phyloP scores from a whole-genome alignment of 768 basidiomycete species.

The Hygrocybe punicea region DNA sequence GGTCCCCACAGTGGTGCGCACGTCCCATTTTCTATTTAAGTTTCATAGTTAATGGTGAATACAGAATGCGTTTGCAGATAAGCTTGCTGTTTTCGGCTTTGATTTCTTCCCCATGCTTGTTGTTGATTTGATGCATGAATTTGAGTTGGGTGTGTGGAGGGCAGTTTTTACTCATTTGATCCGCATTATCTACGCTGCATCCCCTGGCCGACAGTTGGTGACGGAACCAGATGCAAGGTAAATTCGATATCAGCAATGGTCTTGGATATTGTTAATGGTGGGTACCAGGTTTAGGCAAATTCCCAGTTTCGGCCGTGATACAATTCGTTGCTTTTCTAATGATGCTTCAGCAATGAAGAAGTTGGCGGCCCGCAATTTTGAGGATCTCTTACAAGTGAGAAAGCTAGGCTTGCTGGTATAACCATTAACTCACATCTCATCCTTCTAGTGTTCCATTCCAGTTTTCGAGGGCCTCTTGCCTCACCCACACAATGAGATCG shows the following conservation, averaged over 20 bases:
- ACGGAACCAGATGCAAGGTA: slow-evolving; percentile 15
- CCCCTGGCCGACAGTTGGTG: slow-evolving; percentile 7
- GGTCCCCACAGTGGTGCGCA: too few species aligned
- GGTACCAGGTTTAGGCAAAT: slow-evolving; percentile 12
- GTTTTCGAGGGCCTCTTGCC: slow-evolving; percentile 36
- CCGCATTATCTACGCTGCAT: slow-evolving; percentile 20
- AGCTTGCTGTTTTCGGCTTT: slow-evolving; percentile 14
- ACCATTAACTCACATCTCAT: slow-evolving; percentile 1
- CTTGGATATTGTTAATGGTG: background rate
- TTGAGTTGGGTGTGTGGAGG: slow-evolving; percentile 35
- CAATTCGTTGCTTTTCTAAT: slow-evolving; percentile 22
- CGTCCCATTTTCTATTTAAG: background rate
- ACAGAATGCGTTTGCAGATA: slow-evolving; percentile 28
- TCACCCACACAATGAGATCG: slow-evolving; percentile 19
- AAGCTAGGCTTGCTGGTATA: background rate
- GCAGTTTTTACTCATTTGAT: slow-evolving; percentile 28
- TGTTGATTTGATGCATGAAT: slow-evolving; percentile 32
- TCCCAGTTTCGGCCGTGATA: slow-evolving; percentile 13
- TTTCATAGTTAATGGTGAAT: background rate
- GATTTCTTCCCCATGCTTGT: slow-evolving; percentile 23
- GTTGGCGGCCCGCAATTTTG: slow-evolving; percentile 25
- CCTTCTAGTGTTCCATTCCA: slow-evolving; percentile 35
- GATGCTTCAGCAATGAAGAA: slow-evolving; percentile 24
- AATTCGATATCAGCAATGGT: slow-evolving; percentile 3
- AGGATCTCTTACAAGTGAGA: slow-evolving; percentile 33